Base-by-base conservation (phyloP, 225 moss, liverwort and hornwort genomes). In the Takakia lepidozioides region DNA sequence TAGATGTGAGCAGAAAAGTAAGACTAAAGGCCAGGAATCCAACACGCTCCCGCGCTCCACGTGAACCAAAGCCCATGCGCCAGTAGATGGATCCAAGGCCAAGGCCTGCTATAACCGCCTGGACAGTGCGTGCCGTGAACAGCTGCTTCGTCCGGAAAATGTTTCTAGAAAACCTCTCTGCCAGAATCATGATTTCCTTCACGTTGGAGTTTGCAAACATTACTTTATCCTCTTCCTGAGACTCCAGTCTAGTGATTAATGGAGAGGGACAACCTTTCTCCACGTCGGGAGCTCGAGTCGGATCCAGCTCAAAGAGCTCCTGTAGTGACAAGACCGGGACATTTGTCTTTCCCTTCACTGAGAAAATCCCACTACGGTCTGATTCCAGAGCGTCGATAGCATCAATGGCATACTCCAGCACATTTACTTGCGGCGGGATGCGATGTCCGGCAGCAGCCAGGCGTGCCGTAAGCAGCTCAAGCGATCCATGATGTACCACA, bases 11-110 rank as follows among this genome's bases (percentile, higher is more conserved):
- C 6, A 91, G 66, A 14, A 83, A 91, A 0, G 86, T 83, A 1
- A 91, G 59, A 0, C 70, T 34, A 63, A 86, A 91, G 0, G 86
- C 83, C 2, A 91, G 63, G 21, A 91, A 86, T 11, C 83, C 86
- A 0, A 78, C 63, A 0, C 83, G 70, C 39, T 76, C 74, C 46
- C 78, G 67, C 54, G 72, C 63, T 1, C 83, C 83, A 0, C 48
- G 60, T 0, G 34, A 42, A 1, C 74, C 73, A 7, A 59, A 71
- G 2, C 71, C 85, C 55, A 88, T 70, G 35, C 81, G 74, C 0
- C 66, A 42, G 25, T 83, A 91, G 23, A 91, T 66, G 11, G 86
- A 75, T 15, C 89, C 89, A 0, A 90, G 55, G 1, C 66, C 57
- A 1, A 47, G 22, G 23, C 89, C 72, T 13, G 66, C 74, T 36